A percentile compares a stretch with the other conserved stretches of the same genome.
These are phyloP conservation scores for Parsonsia alboflavescens DNA, from an alignment of 257 asterid species.

Conservation along the genomic window DNA sequence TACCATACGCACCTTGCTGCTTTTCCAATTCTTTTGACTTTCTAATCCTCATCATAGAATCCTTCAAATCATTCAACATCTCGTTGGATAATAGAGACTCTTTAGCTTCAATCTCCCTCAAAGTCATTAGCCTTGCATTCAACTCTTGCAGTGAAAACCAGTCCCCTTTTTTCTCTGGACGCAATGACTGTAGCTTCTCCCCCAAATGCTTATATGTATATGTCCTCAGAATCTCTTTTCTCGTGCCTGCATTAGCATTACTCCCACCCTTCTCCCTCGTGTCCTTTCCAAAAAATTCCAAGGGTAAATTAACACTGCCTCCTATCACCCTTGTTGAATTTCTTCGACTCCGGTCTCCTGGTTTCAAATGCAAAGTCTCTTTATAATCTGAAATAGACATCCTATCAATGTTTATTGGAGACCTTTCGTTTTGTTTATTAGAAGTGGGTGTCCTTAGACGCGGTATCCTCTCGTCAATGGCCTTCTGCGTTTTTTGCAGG, in stretches of 20 bases:
- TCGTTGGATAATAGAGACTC: constrained; percentile 6
- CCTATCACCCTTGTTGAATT: constrained; percentile 10
- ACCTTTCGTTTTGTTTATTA: not conserved
- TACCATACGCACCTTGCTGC: constrained; percentile 19
- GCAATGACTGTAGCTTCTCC: constrained; percentile 42
- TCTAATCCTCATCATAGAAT: not conserved
- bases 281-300: constrained; percentile 16
- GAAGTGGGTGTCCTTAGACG: not conserved
- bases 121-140: constrained; percentile 46
- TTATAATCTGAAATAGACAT: constrained; percentile 9
- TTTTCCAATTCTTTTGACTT: not conserved
- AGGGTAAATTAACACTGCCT: constrained; percentile 17
- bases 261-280: not conserved
- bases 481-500: constrained; percentile 10
- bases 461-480: constrained; percentile 23
- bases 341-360: constrained; percentile 4
- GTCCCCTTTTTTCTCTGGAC: constrained; percentile 61
- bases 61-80: not conserved
- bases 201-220: constrained; percentile 47
- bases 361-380: constrained; percentile 13
- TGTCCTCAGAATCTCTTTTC: constrained; percentile 11
- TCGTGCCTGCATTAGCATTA: constrained; percentile 1
- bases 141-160: constrained; percentile 71
- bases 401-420: not conserved
- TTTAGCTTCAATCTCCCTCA: constrained; percentile 38